Evolutionary conservation across 2,329 filamentous ascomycete species (phyloP).

Genomic region (Byssochlamys sp.): DNA sequence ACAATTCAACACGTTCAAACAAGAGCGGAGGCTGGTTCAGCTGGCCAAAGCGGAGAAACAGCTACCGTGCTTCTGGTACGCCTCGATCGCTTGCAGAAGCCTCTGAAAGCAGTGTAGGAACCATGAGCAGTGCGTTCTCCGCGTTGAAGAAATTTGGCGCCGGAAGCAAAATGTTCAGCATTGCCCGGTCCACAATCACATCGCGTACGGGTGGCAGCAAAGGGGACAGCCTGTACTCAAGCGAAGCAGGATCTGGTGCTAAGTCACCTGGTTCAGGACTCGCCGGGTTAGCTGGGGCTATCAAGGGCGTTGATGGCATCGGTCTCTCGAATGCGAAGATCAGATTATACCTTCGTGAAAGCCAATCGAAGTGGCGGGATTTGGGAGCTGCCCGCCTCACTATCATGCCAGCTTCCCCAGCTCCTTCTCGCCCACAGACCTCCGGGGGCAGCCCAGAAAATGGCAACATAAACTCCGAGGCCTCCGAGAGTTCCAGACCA

Average conservation of each 20-base stretch:
- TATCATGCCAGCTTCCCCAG: constrained; percentile 54
- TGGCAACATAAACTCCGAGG: constrained; percentile 12
- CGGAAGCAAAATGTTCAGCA: constrained; percentile 67
- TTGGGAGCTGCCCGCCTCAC: constrained; percentile 75
- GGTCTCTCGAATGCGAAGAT: constrained; percentile 66
- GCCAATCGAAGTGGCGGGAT: constrained; percentile 75
- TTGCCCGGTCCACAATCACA: constrained; percentile 65
- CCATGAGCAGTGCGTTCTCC: constrained; percentile 68
- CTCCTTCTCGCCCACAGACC: constrained; percentile 22
- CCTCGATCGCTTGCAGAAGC: constrained; percentile 48
- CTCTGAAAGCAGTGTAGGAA: constrained; percentile 67
- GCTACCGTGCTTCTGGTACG: constrained; percentile 49
- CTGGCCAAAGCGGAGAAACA: constrained; percentile 44
- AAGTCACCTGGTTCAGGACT: constrained; percentile 49
- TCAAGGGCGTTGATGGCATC: constrained; percentile 51
- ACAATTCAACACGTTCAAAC: constrained; percentile 36
- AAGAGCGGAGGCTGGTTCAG: constrained; percentile 36
- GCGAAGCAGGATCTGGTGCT: constrained; percentile 38
- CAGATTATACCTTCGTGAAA: constrained; percentile 70
- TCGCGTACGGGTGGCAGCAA: constrained; percentile 46
- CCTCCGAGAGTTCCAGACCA: constrained; percentile 16
- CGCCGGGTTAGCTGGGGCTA: constrained; percentile 39
- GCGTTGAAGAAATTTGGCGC: constrained; percentile 65
- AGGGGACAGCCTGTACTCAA: constrained; percentile 50
- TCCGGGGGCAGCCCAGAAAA: constrained; percentile 44